Conservation (phyloP, 805 yeast genomes). For the Yamadazyma olivae region DNA sequence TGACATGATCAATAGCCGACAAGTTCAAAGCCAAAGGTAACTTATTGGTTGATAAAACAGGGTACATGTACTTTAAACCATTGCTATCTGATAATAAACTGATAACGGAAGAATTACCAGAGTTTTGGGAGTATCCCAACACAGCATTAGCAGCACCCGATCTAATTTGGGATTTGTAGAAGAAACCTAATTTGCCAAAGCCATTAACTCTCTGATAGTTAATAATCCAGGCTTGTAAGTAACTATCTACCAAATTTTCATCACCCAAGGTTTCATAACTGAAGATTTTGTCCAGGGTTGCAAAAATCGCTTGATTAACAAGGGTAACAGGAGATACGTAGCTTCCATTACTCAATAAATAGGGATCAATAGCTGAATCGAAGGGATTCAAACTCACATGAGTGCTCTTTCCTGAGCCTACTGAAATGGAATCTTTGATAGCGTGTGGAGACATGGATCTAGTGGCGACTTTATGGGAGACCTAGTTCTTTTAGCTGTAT, state of each 20-base stretch:
- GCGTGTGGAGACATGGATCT: slow-evolving; percentile 16
- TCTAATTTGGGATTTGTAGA: slow-evolving; percentile 66
- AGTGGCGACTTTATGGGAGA: too few relatives aligned
- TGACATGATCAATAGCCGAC: slow-evolving; percentile 73
- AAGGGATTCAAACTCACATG: slow-evolving; percentile 40
- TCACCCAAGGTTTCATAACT: slow-evolving; percentile 68
- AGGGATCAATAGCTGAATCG: slow-evolving; percentile 60
- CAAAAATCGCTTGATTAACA: slow-evolving; percentile 53
- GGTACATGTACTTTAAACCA: slow-evolving; percentile 66
- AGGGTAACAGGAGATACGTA: slow-evolving; percentile 56
- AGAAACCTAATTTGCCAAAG: slow-evolving; percentile 55
- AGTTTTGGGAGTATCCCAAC: slow-evolving; percentile 58
- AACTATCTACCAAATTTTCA: slow-evolving; percentile 56
- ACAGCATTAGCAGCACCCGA: slow-evolving; percentile 81
- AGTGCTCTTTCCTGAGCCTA: background rate
- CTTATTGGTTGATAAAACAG: slow-evolving; percentile 42
- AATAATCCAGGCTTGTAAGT: slow-evolving; percentile 58
- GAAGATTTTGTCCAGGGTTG: slow-evolving; percentile 54
- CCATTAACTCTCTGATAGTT: slow-evolving; percentile 49
- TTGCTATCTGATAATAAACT: slow-evolving; percentile 62
- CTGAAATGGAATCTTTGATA: slow-evolving; percentile 1
- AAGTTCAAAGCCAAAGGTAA: slow-evolving; percentile 69
- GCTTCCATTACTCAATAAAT: slow-evolving; percentile 42
- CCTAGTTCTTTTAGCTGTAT: too few relatives aligned
- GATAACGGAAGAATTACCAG: slow-evolving; percentile 17